Evolutionary conservation across 2,329 filamentous ascomycete genomes (phyloP).

Genomic region (Aspergillus ruber): DNA sequence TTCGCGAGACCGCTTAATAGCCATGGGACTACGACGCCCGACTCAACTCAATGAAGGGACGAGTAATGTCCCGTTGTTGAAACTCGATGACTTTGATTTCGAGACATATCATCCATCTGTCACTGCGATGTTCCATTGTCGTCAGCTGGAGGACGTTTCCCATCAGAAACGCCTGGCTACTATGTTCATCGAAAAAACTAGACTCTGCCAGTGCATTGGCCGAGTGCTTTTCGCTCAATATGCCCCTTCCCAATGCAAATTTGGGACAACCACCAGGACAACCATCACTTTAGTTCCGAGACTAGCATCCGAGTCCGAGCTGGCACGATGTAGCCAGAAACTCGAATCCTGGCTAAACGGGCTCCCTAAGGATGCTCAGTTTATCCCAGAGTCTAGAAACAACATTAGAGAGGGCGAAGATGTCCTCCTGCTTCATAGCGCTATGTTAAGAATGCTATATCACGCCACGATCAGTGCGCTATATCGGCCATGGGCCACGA

Average conservation of each 20-base stretch:
- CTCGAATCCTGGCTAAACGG: conserved; percentile 66
- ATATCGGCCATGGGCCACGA: conserved; percentile 77
- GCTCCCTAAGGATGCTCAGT: conserved; percentile 64
- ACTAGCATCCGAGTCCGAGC: conserved; percentile 69
- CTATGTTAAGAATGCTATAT: conserved; percentile 84
- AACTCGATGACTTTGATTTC: conserved; percentile 72
- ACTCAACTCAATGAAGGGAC: conserved; percentile 85
- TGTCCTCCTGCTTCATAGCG: conserved; percentile 59
- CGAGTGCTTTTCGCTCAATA: conserved; percentile 82
- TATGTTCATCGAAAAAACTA: conserved; percentile 83
- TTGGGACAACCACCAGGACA: conserved; percentile 59
- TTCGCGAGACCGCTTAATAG: conserved; percentile 82
- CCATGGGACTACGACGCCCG: conserved; percentile 79
- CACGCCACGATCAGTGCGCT: conserved; percentile 84
- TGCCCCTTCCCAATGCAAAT: conserved; percentile 72
- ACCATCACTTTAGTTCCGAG: conserved; percentile 80
- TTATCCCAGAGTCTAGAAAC: conserved; percentile 56
- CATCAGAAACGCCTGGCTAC: conserved; percentile 70
- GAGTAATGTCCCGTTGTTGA: conserved; percentile 84
- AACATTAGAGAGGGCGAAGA: conserved; percentile 47
- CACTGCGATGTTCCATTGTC: conserved; percentile 58
- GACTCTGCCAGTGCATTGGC: conserved; percentile 78
- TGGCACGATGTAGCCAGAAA: conserved; percentile 67
- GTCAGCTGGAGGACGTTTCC: conserved; percentile 59
- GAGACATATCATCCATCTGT: conserved; percentile 59